Base-by-base conservation (phyloP, 768 basidiomycete genomes). In the Mycena chlorophos region DNA sequence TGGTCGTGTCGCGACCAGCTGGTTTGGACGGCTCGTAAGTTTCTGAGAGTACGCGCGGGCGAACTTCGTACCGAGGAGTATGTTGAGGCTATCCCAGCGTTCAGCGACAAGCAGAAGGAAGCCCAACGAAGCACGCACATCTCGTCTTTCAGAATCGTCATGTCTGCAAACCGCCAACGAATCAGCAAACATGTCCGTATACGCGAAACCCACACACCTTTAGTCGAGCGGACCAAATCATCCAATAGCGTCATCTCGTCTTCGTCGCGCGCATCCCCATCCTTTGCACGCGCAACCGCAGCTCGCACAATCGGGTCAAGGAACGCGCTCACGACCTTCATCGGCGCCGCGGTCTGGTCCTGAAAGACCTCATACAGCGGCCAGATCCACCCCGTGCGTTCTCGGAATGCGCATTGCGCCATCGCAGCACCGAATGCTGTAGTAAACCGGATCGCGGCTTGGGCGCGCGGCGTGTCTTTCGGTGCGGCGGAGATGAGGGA, bases 291-390 rank as follows among this genome's bases (percentile, higher is more conserved):
- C 13, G 14, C 40, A n/a, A 62, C 27, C 14, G 61, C 63, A 4
- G 39, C 28, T 2, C 54, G n/a, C 5, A 60, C 38, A 30, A 64
- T 56, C 8, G 61, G 61, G 19, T 60, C 57, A 1, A 64, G 34
- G 28, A 28, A 64, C 3, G 20, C 46, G 5, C 37, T 26, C 6
- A 64, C 51, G 13, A 57, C 42, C 2, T 43, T 20, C 63, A 62
- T 64, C 12, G 54, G 31, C 43, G 40, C 30, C 3, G 49, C 55
- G 10, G 61, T 52, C 38, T 34, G 30, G 26, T 64, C 63, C 20
- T 34, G 29, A 27, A 49, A 51, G n/a, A 64, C 30, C 26, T 64
- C 63, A 10, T 17, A 51, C n/a, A 62, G 37, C 20, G 57, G 54
- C 63, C 63, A 64, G n/a, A 54, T 50, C 49, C 48, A 42, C 8